phyloP scores from a whole-genome alignment of 441 rosid genomes.

The Hura crepitans region DNA sequence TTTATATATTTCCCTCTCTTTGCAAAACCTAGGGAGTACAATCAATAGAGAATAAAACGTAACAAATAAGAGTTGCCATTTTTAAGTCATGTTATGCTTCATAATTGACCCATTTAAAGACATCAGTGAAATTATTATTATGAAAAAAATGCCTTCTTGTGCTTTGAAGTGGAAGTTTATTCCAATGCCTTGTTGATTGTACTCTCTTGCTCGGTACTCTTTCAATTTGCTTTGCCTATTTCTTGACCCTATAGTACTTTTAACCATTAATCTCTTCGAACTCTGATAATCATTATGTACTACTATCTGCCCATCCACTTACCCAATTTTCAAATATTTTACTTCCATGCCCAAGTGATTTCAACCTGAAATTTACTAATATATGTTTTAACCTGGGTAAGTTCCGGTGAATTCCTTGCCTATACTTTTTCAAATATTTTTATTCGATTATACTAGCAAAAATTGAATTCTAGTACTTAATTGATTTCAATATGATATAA shows the following conservation, averaged over 20 bases:
- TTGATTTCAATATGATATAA: too few species aligned
- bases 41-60: background rate
- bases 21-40: constrained; percentile 1
- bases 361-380: too few species aligned
- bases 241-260: background rate
- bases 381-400: too few species aligned
- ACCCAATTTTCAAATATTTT: too few species aligned
- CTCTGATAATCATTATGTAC: constrained; percentile 15
- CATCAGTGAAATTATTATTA: background rate
- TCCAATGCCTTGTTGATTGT: constrained; percentile 14
- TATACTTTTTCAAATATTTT: too few species aligned
- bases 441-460: too few species aligned
- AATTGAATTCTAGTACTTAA: too few species aligned
- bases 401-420: too few species aligned
- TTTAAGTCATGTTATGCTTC: constrained; percentile 5
- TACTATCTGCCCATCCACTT: background rate
- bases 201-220: background rate
- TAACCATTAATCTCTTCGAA: background rate
- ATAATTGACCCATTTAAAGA: constrained; percentile 1
- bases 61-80: constrained; percentile 16
- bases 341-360: too few species aligned
- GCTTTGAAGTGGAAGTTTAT: constrained; percentile 6
- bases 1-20: too few species aligned
- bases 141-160: background rate
- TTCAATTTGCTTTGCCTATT: constrained; percentile 15